Base-by-base conservation (phyloP, 768 basidiomycete genomes). In the Mycena pura region DNA sequence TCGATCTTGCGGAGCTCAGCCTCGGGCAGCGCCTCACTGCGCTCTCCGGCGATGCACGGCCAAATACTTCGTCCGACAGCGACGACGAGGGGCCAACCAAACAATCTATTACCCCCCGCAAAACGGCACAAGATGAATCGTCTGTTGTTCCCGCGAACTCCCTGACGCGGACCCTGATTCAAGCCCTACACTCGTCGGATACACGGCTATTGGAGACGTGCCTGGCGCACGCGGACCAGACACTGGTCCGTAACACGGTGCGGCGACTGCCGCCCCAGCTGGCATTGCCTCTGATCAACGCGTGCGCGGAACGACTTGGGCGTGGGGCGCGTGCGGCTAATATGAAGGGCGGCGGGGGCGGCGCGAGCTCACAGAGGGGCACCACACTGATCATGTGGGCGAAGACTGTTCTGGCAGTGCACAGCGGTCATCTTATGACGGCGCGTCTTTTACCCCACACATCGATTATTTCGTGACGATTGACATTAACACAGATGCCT, bases 181-280 rank as follows among this genome's bases (percentile, higher is more conserved):
- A 99, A 77, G 96, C 97, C 0, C 77, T 99, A 25, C 97, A 99
- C 73, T 98, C 97, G 1, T 90, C 92, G 19, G 97, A 99, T 78
- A 85, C 91, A 3, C 86, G 86, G 10, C 79, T 99, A 34, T 78
- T 99, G 60, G 93, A 97, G 71, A 90, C 90, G 24, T 96, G 95
- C 76, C 77, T 96, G 28, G 79, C 86, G 1, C 92, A 98, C 74
- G 91, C 93, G 17, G 89, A 96, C 68, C 79, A 83, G n/a, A 73
- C 78, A 2, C 79, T 99, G 45, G 91, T 99, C 60, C 84, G 88
- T 44, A 92, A 94, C 70, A 97, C 96, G 2, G 88, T 99, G 39
- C 84, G 87, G 55, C 83, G 91, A 52, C 77, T 99, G 21, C 97
- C 95, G 14, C 88, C 93, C 24, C 91, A 93, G 62, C 80, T 98